Percentiles rank a stretch among this genome's conserved stretches.
These are phyloP conservation scores for Penicillium herquei DNA, from an alignment of 495 filamentous ascomycete species.

Conservation along the genomic window DNA sequence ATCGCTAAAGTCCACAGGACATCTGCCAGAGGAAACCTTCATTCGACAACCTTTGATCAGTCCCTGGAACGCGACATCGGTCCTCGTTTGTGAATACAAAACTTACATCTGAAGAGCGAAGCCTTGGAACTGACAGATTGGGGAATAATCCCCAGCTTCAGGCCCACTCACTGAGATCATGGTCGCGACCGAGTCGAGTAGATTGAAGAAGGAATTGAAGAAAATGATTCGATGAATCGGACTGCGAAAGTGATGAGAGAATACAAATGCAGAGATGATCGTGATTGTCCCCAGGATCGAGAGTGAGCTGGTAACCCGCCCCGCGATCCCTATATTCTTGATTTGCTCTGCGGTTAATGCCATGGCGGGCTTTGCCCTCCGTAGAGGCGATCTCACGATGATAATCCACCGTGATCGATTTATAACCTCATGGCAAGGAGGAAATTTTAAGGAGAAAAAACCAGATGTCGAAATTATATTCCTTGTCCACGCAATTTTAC, in stretches of 20 bases:
- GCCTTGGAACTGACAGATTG: conserved; percentile 47
- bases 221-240: conserved; percentile 50
- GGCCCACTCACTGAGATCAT: conserved; percentile 46
- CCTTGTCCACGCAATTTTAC: not conserved
- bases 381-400: not conserved
- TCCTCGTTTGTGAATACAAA: not conserved
- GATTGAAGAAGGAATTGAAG: conserved; percentile 46
- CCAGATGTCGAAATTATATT: not conserved
- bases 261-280: conserved; percentile 38
- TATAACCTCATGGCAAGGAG: too few species aligned
- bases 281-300: conserved; percentile 38
- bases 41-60: not conserved
- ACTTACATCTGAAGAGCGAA: conserved; percentile 48
- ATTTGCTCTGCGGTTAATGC: conserved; percentile 32
- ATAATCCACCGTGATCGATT: not conserved
- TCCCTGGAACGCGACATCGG: not conserved
- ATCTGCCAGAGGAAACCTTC: conserved; percentile 49
- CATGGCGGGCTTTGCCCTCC: conserved; percentile 20
- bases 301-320: conserved; percentile 35
- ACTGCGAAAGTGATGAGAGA: conserved; percentile 42
- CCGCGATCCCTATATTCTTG: conserved; percentile 28
- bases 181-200: conserved; percentile 44
- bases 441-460: too few species aligned
- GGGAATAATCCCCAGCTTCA: conserved; percentile 33
- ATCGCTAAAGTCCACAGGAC: conserved; percentile 50